Evolutionary conservation across 306 rosid genomes (phyloP).

Genomic region (Calophaca sinica): DNA sequence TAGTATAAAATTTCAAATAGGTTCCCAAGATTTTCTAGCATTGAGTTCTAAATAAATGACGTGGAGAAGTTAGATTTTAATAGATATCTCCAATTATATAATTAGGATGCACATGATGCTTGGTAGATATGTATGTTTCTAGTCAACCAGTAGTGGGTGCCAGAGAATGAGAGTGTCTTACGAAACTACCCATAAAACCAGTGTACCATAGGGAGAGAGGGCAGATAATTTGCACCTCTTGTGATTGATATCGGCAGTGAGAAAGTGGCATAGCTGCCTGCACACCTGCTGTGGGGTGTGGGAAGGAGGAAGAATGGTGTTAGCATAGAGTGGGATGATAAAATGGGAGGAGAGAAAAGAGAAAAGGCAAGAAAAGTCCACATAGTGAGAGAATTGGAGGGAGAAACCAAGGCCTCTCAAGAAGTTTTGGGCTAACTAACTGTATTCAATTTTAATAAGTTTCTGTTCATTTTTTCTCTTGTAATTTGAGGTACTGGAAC

Average conservation of each 20-base stretch:
- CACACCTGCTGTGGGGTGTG: not conserved
- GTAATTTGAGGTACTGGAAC: not conserved
- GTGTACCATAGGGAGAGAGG: not conserved
- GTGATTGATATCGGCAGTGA: not conserved
- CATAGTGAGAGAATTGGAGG: constrained; percentile 11
- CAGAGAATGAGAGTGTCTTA: not conserved
- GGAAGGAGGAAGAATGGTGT: not conserved
- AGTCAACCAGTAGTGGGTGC: not conserved
- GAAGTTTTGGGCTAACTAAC: not conserved
- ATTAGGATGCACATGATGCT: constrained; percentile 23
- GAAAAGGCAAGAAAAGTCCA: not conserved
- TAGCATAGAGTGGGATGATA: constrained; percentile 12
- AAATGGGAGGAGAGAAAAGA: not conserved
- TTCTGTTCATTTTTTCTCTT: not conserved
- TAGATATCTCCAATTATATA: not conserved
- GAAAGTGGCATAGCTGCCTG: not conserved
- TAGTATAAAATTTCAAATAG: constrained; percentile 27
- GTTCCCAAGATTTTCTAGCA: constrained; percentile 15
- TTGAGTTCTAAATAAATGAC: not conserved
- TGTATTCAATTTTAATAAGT: not conserved
- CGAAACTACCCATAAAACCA: not conserved
- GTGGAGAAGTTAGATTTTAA: constrained; percentile 25
- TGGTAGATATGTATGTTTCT: not conserved
- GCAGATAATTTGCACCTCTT: not conserved
- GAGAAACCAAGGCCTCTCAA: not conserved